A percentile compares a stretch with the other conserved stretches of the same genome.
Evolutionary conservation across 352 stramenopile genomes (phyloP).

Genomic region (Phytophthora multivora): DNA sequence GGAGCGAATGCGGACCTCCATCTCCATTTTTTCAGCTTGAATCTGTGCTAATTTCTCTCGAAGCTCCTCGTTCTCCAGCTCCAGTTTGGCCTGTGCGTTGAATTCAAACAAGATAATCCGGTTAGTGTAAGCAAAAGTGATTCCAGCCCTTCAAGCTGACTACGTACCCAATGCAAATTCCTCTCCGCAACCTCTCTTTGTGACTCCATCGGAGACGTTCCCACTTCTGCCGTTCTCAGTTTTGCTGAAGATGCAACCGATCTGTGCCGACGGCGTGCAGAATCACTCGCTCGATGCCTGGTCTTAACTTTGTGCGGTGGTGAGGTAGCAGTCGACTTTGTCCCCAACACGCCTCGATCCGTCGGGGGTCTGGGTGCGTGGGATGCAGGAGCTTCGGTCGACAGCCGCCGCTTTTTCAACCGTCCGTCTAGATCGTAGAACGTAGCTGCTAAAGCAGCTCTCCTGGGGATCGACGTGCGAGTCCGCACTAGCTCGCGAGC

Average conservation of each 20-base stretch:
- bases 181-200: constrained; percentile 30
- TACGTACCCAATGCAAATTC: constrained; percentile 34
- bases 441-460: constrained; percentile 33
- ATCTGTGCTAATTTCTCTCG: constrained; percentile 49
- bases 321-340: constrained; percentile 13
- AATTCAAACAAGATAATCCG: neutral
- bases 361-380: neutral
- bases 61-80: constrained; percentile 74
- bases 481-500: constrained; percentile 90
- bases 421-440: constrained; percentile 62
- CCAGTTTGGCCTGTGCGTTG: constrained; percentile 37
- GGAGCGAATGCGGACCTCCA: constrained; percentile 62
- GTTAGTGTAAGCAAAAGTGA: too few species aligned
- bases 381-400: constrained; percentile 16
- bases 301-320: constrained; percentile 6
- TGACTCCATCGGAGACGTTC: constrained; percentile 40
- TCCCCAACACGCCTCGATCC: constrained; percentile 2
- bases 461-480: constrained; percentile 41
- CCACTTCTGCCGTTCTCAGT: constrained; percentile 19
- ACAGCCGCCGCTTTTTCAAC: constrained; percentile 48
- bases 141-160: too few species aligned
- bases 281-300: constrained; percentile 24
- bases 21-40: constrained; percentile 62
- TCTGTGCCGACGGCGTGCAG: constrained; percentile 2
- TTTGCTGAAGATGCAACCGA: constrained; percentile 12